Percentiles rank a stretch among this genome's conserved stretches.
phyloP scores from a whole-genome alignment of 176 grass and related monocot genomes.

The Rhipidocladum racemiflorum region DNA sequence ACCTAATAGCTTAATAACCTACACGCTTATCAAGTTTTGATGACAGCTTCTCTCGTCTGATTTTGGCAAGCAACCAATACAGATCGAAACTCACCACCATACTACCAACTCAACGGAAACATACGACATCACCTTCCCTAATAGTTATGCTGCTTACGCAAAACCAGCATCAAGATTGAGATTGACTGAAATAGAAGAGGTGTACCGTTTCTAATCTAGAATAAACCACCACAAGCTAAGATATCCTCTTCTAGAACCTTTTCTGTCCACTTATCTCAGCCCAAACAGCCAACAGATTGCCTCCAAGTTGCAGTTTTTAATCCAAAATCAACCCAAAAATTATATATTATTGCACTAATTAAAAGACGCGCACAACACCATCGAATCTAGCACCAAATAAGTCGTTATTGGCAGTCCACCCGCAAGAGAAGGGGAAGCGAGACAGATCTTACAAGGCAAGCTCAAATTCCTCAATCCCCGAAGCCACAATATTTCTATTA shows the following conservation, averaged over 20 bases:
- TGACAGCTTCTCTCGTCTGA: neutral
- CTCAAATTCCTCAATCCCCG: conserved; percentile 12
- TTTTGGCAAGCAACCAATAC: neutral
- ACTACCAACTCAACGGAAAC: neutral
- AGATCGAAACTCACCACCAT: neutral
- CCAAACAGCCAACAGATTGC: neutral
- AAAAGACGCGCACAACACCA: neutral
- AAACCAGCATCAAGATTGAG: neutral
- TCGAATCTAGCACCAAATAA: neutral
- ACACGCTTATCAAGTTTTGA: neutral
- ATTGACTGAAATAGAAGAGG: neutral
- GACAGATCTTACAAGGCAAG: conserved; percentile 30
- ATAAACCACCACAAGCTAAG: conserved; percentile 18
- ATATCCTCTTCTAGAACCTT: neutral
- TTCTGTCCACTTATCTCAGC: neutral
- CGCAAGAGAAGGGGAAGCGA: neutral
- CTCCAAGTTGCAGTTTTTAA: conserved; percentile 23
- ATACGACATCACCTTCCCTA: conserved; percentile 1
- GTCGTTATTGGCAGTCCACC: neutral
- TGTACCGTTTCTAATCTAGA: neutral
- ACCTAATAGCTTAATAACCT: neutral
- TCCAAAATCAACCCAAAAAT: neutral
- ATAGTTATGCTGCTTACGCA: neutral
- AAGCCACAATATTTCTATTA: neutral
- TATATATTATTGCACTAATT: neutral